Percentiles rank a stretch among this genome's conserved stretches.
phyloP scores from a whole-genome alignment of 495 filamentous ascomycete genomes.

The Neurospora pannonica region DNA sequence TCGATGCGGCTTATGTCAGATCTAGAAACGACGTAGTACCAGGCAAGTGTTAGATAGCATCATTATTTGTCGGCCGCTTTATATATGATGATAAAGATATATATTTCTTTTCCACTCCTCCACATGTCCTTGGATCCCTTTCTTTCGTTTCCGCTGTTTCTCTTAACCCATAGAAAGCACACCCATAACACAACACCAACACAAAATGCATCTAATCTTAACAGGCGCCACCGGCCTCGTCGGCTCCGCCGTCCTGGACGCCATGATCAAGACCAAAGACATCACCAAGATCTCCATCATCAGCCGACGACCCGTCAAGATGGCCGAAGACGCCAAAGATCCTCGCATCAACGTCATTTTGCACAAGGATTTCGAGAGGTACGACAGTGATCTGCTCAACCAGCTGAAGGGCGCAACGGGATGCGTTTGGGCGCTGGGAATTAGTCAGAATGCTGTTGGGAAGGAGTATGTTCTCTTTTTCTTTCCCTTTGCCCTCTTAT shows the following conservation, averaged over 20 bases:
- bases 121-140: not conserved
- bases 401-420: constrained; percentile 54
- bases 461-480: constrained; percentile 42
- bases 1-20: not conserved
- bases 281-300: constrained; percentile 58
- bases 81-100: not conserved
- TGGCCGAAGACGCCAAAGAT: constrained; percentile 51
- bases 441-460: constrained; percentile 45
- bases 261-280: constrained; percentile 48
- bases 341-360: constrained; percentile 51
- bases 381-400: constrained; percentile 44
- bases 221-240: constrained; percentile 69
- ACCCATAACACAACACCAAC: not conserved
- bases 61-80: not conserved
- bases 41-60: not conserved
- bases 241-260: constrained; percentile 52
- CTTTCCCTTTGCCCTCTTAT: no score
- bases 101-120: not conserved
- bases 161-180: not conserved
- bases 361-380: constrained; percentile 54
- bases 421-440: constrained; percentile 64
- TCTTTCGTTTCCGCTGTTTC: not conserved
- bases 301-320: constrained; percentile 52
- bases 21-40: not conserved
- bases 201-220: constrained; percentile 59